Conservation (phyloP, 768 basidiomycete species). For the Tulasnella sp. region DNA sequence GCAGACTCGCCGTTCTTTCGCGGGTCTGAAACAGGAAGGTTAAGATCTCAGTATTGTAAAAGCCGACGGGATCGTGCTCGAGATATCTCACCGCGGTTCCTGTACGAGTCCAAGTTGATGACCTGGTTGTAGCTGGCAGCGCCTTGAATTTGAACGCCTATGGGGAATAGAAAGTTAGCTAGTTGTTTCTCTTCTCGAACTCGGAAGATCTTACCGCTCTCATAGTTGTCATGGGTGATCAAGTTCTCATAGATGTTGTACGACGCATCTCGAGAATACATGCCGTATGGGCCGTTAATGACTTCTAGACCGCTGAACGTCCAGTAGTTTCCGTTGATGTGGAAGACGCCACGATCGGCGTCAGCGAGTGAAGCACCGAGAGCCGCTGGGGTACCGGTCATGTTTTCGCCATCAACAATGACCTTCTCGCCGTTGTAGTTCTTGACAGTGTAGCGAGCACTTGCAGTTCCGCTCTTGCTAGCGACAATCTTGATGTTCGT, state of each 20-base stretch:
- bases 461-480: conserved; percentile 20
- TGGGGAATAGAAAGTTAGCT: neutral
- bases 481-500: conserved; percentile 24
- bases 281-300: conserved; percentile 25
- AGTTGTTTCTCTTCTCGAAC: neutral
- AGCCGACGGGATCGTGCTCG: too few relatives aligned
- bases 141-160: conserved; percentile 27
- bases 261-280: conserved; percentile 24
- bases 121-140: conserved; percentile 24
- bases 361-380: conserved; percentile 19
- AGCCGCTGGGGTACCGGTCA: conserved; percentile 22
- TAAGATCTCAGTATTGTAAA: too few relatives aligned
- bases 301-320: conserved; percentile 26
- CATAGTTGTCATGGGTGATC: conserved; percentile 16
- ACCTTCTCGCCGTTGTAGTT: conserved; percentile 29
- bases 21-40: conserved; percentile 1
- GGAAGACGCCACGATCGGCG: conserved; percentile 22
- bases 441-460: conserved; percentile 22
- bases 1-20: conserved; percentile 29
- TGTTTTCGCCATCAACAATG: conserved; percentile 24
- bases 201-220: neutral
- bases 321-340: conserved; percentile 27
- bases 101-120: conserved; percentile 28
- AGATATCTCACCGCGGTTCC: conserved; percentile 18
- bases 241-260: conserved; percentile 29